phyloP scores from a whole-genome alignment of 306 rosid species.

The Begonia loranthoides region DNA sequence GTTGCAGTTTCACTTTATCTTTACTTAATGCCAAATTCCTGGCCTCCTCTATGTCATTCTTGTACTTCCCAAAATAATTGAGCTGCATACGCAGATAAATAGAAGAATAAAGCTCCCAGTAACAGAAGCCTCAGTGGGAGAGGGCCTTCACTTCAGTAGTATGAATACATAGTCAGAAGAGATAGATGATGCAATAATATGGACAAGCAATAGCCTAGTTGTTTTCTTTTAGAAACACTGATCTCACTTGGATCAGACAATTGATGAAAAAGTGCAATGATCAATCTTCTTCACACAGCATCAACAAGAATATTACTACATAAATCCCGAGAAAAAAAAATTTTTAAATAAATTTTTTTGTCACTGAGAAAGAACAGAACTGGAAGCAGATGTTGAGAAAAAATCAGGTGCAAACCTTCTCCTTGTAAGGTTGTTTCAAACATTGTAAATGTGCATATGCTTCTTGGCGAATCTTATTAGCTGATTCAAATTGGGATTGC shows the following conservation, averaged over 20 bases:
- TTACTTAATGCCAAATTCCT: slow-evolving; percentile 32
- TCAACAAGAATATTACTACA: too few species aligned
- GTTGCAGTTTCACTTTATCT: slow-evolving; percentile 46
- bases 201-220: too few species aligned
- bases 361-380: not conserved
- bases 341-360: too few species aligned
- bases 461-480: slow-evolving; percentile 66
- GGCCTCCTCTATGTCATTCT: slow-evolving; percentile 27
- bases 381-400: not conserved
- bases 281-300: too few species aligned
- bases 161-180: too few species aligned
- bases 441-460: slow-evolving; percentile 45
- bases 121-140: too few species aligned
- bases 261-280: too few species aligned
- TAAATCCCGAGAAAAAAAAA: too few species aligned
- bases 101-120: slow-evolving; percentile 7
- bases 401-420: slow-evolving; percentile 35
- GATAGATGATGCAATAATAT: too few species aligned
- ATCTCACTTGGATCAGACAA: too few species aligned
- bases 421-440: slow-evolving; percentile 43
- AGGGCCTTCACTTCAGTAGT: too few species aligned
- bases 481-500: slow-evolving; percentile 34
- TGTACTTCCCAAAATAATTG: slow-evolving; percentile 53
- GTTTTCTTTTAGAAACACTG: too few species aligned
- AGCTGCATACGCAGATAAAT: slow-evolving; percentile 31